Conservation (phyloP, 2,329 filamentous ascomycete genomes). For the Fusarium domesticum region DNA sequence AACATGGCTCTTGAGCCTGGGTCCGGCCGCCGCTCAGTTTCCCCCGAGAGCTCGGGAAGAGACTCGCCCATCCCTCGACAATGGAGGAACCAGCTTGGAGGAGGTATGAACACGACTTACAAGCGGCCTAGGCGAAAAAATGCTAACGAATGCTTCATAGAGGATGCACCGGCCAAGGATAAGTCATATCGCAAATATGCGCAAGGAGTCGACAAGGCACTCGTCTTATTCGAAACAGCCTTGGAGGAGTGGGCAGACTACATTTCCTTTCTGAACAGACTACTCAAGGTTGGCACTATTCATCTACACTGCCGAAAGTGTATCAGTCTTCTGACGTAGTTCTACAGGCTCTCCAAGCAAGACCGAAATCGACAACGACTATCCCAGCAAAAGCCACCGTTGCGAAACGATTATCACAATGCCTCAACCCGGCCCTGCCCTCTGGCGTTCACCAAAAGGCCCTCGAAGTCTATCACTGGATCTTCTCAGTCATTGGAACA, state of each 20-base stretch:
- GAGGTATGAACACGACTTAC: slow-evolving; percentile 55
- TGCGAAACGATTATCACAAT: slow-evolving; percentile 90
- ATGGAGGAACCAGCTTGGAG: slow-evolving; percentile 73
- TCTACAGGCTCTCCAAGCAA: slow-evolving; percentile 81
- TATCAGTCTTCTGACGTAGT: slow-evolving; percentile 4
- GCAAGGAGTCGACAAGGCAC: slow-evolving; percentile 77
- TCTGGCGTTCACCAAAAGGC: slow-evolving; percentile 98
- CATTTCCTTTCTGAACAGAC: slow-evolving; percentile 88
- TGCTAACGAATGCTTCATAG: slow-evolving; percentile 31
- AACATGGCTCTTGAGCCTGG: slow-evolving; percentile 64
- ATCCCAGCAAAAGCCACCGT: slow-evolving; percentile 82
- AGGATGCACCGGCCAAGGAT: slow-evolving; percentile 58
- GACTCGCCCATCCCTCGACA: slow-evolving; percentile 72
- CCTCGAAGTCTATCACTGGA: slow-evolving; percentile 85
- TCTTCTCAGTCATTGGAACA: slow-evolving; percentile 81
- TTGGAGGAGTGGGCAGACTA: slow-evolving; percentile 99
- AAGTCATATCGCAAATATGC: slow-evolving; percentile 85
- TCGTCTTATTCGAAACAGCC: slow-evolving; percentile 86
- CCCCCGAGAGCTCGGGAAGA: slow-evolving; percentile 81
- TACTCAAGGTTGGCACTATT: slow-evolving; percentile 68
- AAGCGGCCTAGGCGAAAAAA: no score
- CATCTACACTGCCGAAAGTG: no score
- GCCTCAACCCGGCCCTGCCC: slow-evolving; percentile 85
- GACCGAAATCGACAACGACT: slow-evolving; percentile 65
- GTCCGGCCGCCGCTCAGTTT: slow-evolving; percentile 57